A percentile compares a stretch with the other conserved stretches of the same genome.
Evolutionary conservation across 2,329 filamentous ascomycete species (phyloP).

Genomic region (Calonectria crousiana): DNA sequence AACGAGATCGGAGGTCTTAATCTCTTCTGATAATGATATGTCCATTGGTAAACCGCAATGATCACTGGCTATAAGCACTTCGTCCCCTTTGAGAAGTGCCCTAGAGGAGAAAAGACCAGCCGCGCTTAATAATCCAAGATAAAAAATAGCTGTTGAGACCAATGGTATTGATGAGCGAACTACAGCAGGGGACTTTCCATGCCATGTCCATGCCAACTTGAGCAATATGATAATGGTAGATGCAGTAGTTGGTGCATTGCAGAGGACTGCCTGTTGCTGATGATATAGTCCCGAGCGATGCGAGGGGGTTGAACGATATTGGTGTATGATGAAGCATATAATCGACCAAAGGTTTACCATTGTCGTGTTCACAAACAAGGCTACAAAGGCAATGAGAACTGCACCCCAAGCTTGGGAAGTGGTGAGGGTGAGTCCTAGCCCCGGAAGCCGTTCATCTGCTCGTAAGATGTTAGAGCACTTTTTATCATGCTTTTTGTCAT

Average conservation of each 20-base stretch:
- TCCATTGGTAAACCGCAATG: not conserved
- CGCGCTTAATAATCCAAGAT: not conserved
- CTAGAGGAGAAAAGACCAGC: not conserved
- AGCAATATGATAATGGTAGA: not conserved
- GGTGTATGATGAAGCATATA: not conserved
- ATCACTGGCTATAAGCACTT: not conserved
- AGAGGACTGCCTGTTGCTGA: not conserved
- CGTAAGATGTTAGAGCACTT: not conserved
- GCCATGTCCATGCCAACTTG: not conserved
- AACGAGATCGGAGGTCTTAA: not conserved
- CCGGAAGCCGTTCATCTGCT: not conserved
- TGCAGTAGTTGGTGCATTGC: not conserved
- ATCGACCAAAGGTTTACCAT: not conserved
- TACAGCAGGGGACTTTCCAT: not conserved
- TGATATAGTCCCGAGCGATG: not conserved
- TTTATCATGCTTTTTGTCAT: too few species aligned
- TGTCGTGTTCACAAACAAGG: not conserved
- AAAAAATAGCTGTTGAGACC: not conserved
- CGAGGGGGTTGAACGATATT: not conserved
- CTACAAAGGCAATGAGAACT: not conserved
- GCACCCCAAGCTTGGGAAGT: not conserved
- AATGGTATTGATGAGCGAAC: not conserved
- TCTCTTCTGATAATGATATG: not conserved
- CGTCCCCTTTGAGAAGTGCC: not conserved
- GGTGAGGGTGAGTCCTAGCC: not conserved